These are phyloP conservation scores for Nemania sp. DNA, from an alignment of 2,329 filamentous ascomycete species.

Conservation along the genomic window DNA sequence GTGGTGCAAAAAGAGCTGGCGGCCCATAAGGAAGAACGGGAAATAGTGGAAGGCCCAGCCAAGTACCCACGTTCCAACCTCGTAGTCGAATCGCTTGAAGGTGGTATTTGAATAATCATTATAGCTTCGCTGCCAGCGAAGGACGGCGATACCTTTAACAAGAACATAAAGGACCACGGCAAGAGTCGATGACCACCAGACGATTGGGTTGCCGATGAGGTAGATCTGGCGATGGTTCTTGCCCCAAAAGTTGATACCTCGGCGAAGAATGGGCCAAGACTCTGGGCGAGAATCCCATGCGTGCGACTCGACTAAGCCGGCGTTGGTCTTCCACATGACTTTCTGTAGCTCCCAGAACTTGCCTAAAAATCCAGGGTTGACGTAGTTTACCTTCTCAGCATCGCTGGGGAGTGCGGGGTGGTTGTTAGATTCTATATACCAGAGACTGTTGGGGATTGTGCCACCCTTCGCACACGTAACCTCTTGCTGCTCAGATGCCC, in stretches of 20 bases:
- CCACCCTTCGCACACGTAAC: conserved; percentile 96
- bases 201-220: conserved; percentile 91
- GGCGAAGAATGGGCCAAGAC: conserved; percentile 90
- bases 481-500: conserved; percentile 98
- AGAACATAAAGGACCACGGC: conserved; percentile 80
- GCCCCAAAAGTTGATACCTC: conserved; percentile 99
- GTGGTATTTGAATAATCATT: conserved; percentile 83
- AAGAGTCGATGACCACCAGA: conserved; percentile 91
- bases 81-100: conserved; percentile 98
- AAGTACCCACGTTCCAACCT: conserved; percentile 88
- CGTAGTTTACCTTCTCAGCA: conserved; percentile 96
- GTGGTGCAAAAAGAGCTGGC: conserved; percentile 97
- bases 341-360: conserved; percentile 98
- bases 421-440: conserved; percentile 93
- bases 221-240: conserved; percentile 95
- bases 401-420: conserved; percentile 80
- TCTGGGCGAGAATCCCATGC: conserved; percentile 96
- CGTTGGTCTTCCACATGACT: conserved; percentile 99
- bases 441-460: conserved; percentile 94
- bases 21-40: conserved; percentile 97
- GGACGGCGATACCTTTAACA: conserved; percentile 88
- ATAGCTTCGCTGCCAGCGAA: conserved; percentile 95
- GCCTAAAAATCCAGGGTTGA: conserved; percentile 91
- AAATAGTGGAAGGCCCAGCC: conserved; percentile 99
- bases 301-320: conserved; percentile 94